phyloP scores from a whole-genome alignment of 352 stramenopile species.

The Globisporangium carolinianum region DNA sequence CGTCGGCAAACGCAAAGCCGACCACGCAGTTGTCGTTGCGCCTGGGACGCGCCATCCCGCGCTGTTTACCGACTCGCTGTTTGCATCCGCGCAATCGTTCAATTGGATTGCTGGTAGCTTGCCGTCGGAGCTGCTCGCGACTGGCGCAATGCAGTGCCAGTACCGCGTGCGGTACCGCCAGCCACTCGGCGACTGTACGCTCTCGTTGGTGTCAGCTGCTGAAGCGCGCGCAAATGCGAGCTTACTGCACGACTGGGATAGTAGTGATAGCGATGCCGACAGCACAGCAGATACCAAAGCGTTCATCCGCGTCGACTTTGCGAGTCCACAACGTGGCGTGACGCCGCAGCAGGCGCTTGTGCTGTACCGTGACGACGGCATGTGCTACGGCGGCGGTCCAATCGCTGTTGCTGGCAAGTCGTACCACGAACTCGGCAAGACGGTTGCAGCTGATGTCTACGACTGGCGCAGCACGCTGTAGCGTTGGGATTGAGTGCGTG shows the following conservation, averaged over 20 bases:
- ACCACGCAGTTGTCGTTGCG: constrained; percentile 82
- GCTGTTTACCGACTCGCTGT: constrained; percentile 86
- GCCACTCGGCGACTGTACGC: constrained; percentile 46
- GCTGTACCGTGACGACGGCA: constrained; percentile 73
- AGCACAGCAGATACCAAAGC: background rate
- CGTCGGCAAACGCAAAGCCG: constrained; percentile 66
- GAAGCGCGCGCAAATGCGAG: constrained; percentile 30
- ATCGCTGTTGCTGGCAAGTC: constrained; percentile 55
- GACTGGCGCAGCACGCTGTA: constrained; percentile 42
- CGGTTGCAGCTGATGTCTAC: constrained; percentile 31
- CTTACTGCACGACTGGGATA: constrained; percentile 47
- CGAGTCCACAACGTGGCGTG: constrained; percentile 72
- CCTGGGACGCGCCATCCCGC: constrained; percentile 87
- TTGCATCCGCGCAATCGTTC: constrained; percentile 63
- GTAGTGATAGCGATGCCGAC: background rate
- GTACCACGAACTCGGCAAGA: constrained; percentile 61
- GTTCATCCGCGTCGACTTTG: constrained; percentile 77
- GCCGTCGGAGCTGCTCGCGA: constrained; percentile 31
- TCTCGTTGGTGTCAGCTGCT: constrained; percentile 44
- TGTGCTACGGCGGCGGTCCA: constrained; percentile 74
- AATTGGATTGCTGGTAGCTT: constrained; percentile 86
- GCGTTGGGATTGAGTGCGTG: background rate
- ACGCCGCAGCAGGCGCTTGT: constrained; percentile 82
- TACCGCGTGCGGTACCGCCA: constrained; percentile 85
- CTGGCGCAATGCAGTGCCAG: constrained; percentile 44